phyloP scores from a whole-genome alignment of 805 yeast species.

The Nakazawaea ambrosiae region DNA sequence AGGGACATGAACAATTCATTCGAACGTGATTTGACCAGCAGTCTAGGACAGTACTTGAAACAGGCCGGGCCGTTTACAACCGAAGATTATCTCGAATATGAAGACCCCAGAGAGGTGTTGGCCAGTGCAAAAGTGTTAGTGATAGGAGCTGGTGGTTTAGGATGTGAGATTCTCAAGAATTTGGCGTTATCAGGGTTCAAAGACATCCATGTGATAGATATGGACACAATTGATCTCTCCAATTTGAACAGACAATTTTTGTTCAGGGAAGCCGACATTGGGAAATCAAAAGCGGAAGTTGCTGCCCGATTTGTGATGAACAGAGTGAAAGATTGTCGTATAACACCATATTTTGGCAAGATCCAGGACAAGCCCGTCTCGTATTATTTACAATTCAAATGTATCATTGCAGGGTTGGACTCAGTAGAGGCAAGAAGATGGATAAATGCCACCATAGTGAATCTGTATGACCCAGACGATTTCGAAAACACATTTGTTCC shows the following conservation, averaged over 20 bases:
- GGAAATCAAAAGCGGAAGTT: slow-evolving; percentile 56
- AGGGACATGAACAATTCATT: neutral
- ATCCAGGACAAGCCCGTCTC: slow-evolving; percentile 57
- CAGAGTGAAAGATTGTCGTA: slow-evolving; percentile 34
- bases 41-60: slow-evolving; percentile 5
- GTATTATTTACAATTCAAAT: slow-evolving; percentile 61
- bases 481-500: slow-evolving; percentile 45
- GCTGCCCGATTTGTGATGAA: slow-evolving; percentile 52
- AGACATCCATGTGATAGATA: slow-evolving; percentile 63
- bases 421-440: slow-evolving; percentile 86
- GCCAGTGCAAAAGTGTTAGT: slow-evolving; percentile 27
- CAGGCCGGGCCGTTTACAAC: slow-evolving; percentile 5
- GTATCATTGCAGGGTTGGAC: slow-evolving; percentile 84
- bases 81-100: slow-evolving; percentile 4
- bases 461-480: slow-evolving; percentile 48
- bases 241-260: slow-evolving; percentile 73
- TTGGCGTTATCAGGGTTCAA: slow-evolving; percentile 64
- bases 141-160: slow-evolving; percentile 80
- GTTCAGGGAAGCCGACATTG: slow-evolving; percentile 55
- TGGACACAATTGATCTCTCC: slow-evolving; percentile 78
- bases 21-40: neutral
- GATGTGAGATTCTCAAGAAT: slow-evolving; percentile 74
- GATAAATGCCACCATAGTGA: slow-evolving; percentile 67
- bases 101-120: slow-evolving; percentile 13
- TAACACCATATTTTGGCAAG: slow-evolving; percentile 56